Evolutionary conservation across 306 rosid species (phyloP).

Genomic region (Sophora flavescens): DNA sequence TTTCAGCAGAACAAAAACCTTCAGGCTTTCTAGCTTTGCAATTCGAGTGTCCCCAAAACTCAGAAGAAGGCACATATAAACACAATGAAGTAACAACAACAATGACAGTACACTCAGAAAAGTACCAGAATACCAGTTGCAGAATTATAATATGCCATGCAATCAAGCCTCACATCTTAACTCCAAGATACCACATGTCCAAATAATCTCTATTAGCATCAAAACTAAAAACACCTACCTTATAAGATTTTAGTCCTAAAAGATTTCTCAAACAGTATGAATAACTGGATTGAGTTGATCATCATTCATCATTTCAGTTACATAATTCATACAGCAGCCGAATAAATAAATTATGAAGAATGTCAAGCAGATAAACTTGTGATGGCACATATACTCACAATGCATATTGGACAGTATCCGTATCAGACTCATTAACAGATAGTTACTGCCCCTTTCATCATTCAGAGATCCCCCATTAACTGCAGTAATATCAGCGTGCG

Average conservation of each 20-base stretch:
- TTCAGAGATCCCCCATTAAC: constrained; percentile 68
- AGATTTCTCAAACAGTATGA: not conserved
- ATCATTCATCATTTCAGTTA: constrained; percentile 26
- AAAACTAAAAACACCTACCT: not conserved
- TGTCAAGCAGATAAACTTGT: constrained; percentile 33
- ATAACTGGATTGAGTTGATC: not conserved
- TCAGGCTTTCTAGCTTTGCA: constrained; percentile 28
- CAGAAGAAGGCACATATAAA: not conserved
- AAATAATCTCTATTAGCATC: constrained; percentile 6
- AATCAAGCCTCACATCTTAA: constrained; percentile 7
- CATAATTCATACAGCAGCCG: constrained; percentile 34
- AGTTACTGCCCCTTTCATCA: constrained; percentile 75
- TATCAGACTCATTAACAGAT: constrained; percentile 71
- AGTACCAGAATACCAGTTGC: not conserved
- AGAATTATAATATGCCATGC: constrained; percentile 8
- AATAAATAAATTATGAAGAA: constrained; percentile 38
- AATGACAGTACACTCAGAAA: constrained; percentile 13
- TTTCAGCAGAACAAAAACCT: constrained; percentile 11
- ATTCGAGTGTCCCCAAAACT: constrained; percentile 12
- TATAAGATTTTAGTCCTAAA: constrained; percentile 23
- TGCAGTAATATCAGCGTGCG: constrained; percentile 68
- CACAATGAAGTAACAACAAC: not conserved
- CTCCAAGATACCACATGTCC: constrained; percentile 15
- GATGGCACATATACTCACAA: constrained; percentile 58
- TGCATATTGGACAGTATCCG: constrained; percentile 81